Evolutionary conservation across 441 rosid species (phyloP), one percentile per base, ranked within the genome.

Genomic region (Erysimum cheiri): DNA sequence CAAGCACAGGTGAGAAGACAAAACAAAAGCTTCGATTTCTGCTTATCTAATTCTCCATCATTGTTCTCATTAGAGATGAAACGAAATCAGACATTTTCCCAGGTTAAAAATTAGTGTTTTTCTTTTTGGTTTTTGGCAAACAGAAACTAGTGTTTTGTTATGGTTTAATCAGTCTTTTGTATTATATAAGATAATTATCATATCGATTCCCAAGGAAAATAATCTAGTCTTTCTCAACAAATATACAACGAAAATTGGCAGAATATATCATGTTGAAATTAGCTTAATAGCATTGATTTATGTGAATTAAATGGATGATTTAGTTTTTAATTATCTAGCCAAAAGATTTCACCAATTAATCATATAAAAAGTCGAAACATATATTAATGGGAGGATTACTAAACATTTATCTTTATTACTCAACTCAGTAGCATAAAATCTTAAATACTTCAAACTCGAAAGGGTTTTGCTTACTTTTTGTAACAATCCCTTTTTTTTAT

Each of bases 1-100:
- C 70, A 75, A 70, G 61, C 75, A 47, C 65, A 69, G 78, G 66
- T 75, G 78, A 75, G 48, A 2, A 2, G n/a, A n/a, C n/a, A n/a
- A n/a, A 1, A 35, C 1, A 3, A 6, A 13, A 3, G 6, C 22
- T 31, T 58, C 53, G 40, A 11, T 13, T 14, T 50, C 24, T 17
- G 9, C 47, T 19, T 12, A n/a, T 64, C 40, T 50, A 40, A 52
- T 8, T 10, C 33, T 10, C 26, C 32, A 8, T 0, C 19, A 43
- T 15, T 24, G 22, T 33, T 29, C 57, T 15, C 17, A 35, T 32
- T 33, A 47, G 46, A 5, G 59, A 40, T 72, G 14, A 46, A 53
- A 13, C 32, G 14, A 43, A 24, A 46, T 35, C 70, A 54, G 58
- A 54, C 58, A 32, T 35, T 64, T 71, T 63, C 32, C 19, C 6